Evolutionary conservation across 2,329 filamentous ascomycete genomes (phyloP).

Genomic region (Cercospora brassicicola): DNA sequence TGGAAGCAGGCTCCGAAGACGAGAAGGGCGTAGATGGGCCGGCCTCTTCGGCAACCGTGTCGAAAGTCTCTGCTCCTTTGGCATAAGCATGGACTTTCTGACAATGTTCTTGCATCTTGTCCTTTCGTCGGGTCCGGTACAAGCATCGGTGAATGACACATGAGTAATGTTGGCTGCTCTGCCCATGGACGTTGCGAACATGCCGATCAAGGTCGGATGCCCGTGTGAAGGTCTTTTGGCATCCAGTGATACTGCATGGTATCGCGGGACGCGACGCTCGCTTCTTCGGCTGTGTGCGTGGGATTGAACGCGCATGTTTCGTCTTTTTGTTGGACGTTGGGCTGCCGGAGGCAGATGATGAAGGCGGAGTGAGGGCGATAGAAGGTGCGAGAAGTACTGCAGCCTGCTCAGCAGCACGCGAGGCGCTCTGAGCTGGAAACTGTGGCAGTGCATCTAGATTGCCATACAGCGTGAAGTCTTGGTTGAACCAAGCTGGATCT

Average conservation of each 20-base stretch:
- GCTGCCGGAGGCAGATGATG: background rate
- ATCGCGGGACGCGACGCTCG: background rate
- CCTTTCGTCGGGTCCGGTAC: constrained; percentile 9
- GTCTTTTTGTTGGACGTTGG: background rate
- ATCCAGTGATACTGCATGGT: background rate
- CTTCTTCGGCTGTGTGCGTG: background rate
- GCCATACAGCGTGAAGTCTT: background rate
- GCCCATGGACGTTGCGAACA: background rate
- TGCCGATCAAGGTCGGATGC: constrained; percentile 7
- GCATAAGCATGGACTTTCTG: constrained; percentile 8
- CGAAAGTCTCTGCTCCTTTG: background rate
- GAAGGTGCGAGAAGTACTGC: background rate
- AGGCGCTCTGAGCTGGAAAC: background rate
- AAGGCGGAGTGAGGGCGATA: background rate
- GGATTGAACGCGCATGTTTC: background rate
- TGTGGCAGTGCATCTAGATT: background rate
- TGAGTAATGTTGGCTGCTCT: constrained; percentile 2
- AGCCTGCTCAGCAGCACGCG: background rate
- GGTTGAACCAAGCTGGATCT: background rate
- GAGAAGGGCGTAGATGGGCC: background rate
- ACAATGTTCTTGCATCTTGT: constrained; percentile 15
- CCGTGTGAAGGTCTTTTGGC: constrained; percentile 5
- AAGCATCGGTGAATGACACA: background rate
- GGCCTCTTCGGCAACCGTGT: background rate
- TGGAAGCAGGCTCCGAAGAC: background rate